Evolutionary conservation across 768 basidiomycete species (phyloP).

Genomic region (Amanita phalloides): DNA sequence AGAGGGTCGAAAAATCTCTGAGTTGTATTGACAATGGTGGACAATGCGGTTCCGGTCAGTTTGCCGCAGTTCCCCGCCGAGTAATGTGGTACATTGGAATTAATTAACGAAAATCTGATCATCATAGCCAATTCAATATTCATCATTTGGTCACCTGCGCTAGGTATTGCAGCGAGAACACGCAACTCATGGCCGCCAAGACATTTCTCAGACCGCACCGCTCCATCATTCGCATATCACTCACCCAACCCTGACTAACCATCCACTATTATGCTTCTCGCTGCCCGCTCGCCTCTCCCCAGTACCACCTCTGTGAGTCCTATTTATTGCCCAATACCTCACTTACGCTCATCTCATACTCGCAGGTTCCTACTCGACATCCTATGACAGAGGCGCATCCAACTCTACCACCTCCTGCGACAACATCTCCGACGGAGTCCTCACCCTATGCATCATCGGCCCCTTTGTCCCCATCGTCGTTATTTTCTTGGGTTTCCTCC

Average conservation of each 20-base stretch:
- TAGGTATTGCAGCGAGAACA: too few relatives aligned
- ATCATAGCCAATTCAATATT: too few relatives aligned
- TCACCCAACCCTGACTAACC: not conserved
- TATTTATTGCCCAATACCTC: not conserved
- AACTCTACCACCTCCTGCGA: not conserved
- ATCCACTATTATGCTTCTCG: too few relatives aligned
- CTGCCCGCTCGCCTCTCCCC: too few relatives aligned
- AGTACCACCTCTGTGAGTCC: too few relatives aligned
- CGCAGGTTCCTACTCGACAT: too few relatives aligned
- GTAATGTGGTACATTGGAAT: too few relatives aligned
- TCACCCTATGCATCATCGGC: not conserved
- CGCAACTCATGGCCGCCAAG: not conserved
- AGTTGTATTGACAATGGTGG: constrained; percentile 10
- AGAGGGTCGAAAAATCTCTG: not conserved
- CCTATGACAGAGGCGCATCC: not conserved
- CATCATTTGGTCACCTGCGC: too few relatives aligned
- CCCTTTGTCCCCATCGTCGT: not conserved
- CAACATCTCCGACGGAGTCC: too few relatives aligned
- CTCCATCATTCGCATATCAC: too few relatives aligned
- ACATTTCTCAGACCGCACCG: not conserved
- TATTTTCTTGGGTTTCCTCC: not conserved
- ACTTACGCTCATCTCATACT: too few relatives aligned
- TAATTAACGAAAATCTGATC: too few relatives aligned
- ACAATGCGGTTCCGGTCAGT: constrained; percentile 10
- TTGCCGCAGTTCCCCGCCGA: not conserved